Evolutionary conservation across 2,329 filamentous ascomycete genomes (phyloP), one percentile per base, ranked within the genome.

Genomic region (Fusarium neocosmosporiellum): DNA sequence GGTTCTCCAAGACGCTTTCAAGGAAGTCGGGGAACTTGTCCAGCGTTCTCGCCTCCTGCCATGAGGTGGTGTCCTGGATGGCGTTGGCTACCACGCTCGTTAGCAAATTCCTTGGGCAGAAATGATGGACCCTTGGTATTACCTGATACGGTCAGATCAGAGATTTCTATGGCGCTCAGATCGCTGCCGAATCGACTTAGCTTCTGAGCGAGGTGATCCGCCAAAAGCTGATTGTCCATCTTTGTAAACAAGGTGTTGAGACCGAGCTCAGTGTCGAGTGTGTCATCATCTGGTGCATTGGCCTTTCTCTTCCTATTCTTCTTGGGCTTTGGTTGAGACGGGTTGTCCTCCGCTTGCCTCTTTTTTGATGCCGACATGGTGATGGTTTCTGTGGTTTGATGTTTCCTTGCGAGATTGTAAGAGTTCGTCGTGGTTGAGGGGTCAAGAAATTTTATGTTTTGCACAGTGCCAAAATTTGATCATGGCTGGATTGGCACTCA

Each of bases 161-260:
- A 92, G 34, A 97, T 85, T 83, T 99, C 96, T 43, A 98, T 89
- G 1, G 91, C 86, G 75, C 93, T 98, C 77, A 98, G 82, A 60
- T 98, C 92, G 31, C 89, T 90, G 62, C 94, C 93, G 78, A 96
- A 97, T 27, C 92, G 88, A 72, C 88, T 90, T 61, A 94, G 92
- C 79, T 93, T 90, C 79, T 96, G 92, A 8, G 93, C 93, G 70
- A 98, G 86, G 80, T 98, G 91, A 80, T 98, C 96, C 2, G 95
- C 94, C 54, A 98, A 85, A 46, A 98, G 86, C 73, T 92, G 90
- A 68, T 90, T 92, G 81, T 98, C 94, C 92, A 98, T 95, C 69
- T 90, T 89, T 50, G 91, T 89, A 80, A 98, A 93, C 5, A 93
- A 89, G 72, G 90, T 90, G 83, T 98, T 97, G 74, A 98, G 85